Base-by-base conservation (phyloP, 305 asterid genomes). In the Withania somnifera region DNA sequence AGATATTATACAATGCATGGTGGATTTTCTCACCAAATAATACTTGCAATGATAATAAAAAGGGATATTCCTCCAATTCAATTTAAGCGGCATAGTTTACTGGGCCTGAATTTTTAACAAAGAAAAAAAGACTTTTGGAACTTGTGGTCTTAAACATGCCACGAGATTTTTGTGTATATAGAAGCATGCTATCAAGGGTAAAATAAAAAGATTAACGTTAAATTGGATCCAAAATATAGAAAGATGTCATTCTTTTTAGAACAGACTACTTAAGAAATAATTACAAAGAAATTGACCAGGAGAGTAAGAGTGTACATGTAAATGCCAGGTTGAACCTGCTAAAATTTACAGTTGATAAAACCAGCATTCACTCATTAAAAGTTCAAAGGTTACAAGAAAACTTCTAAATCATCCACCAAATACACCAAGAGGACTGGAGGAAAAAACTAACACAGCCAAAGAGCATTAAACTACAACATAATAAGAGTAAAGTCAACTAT, bases 401-500 rank as follows among this genome's bases (percentile, higher is more conserved):
- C 84, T 81, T 60, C 67, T 47, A 61, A n/a, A n/a, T 67, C 61
- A 85, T 81, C 82, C 84, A 85, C 51, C 83, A 82, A 82, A 81
- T 47, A 42, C 84, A 79, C 83, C 79, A 57, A 82, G 83, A 75
- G 30, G 60, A 47, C 82, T 34, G 20, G 82, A 60, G 77, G 85
- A 77, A 82, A 82, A 85, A 86, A 86, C 86, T 83, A 86, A 51
- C 38, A 87, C 80, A 85, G 88, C 73, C 85, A 51, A 84, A 84
- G 63, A 83, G 82, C 80, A 85, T 51, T 26, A 50, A 40, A 86
- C 84, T 86, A 81, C 88, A 84, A 51, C 80, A 75, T 51, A 17
- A 60, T 9, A 51, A 42, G 67, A 22, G 84, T 28, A n/a, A 64
- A 77, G 63, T 75, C 80, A 57, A 26, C 58, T 81, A 64, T 82